Conservation (phyloP, 352 stramenopile genomes). For the Pythium rhizo-oryzae region DNA sequence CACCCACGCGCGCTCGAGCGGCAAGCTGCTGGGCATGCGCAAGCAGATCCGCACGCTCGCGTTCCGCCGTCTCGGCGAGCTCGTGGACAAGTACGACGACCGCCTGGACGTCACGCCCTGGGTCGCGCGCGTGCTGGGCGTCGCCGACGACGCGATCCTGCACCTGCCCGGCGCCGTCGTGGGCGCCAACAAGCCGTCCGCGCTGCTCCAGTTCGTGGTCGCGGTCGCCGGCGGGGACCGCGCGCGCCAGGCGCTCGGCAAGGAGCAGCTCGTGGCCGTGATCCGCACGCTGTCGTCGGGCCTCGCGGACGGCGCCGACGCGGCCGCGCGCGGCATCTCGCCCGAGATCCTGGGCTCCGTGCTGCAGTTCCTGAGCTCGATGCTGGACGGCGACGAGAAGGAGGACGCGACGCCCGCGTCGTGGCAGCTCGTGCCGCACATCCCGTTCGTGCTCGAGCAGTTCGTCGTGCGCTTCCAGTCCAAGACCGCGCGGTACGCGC, state of each 20-base stretch:
- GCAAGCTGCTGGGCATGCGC: conserved; percentile 44
- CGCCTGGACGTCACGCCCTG: conserved; percentile 66
- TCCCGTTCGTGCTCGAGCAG: conserved; percentile 77
- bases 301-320: conserved; percentile 31
- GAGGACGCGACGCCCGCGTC: conserved; percentile 14
- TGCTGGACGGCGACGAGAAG: conserved; percentile 78
- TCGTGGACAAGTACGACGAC: conserved; percentile 84
- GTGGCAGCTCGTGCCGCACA: conserved; percentile 60
- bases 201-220: conserved; percentile 77
- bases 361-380: conserved; percentile 74
- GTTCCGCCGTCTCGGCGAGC: conserved; percentile 70
- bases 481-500: conserved; percentile 75
- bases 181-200: conserved; percentile 74
- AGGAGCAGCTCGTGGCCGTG: conserved; percentile 47
- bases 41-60: conserved; percentile 84
- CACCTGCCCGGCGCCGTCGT: conserved; percentile 75
- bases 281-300: conserved; percentile 73
- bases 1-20: conserved; percentile 18
- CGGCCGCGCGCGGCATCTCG: conserved; percentile 50
- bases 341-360: conserved; percentile 72
- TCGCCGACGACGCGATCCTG: conserved; percentile 55
- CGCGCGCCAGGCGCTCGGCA: conserved; percentile 43
- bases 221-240: conserved; percentile 50
- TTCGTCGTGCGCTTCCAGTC: conserved; percentile 84
- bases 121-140: conserved; percentile 50